phyloP scores from a whole-genome alignment of 495 filamentous ascomycete species.

The Lineolata rhizophorae region DNA sequence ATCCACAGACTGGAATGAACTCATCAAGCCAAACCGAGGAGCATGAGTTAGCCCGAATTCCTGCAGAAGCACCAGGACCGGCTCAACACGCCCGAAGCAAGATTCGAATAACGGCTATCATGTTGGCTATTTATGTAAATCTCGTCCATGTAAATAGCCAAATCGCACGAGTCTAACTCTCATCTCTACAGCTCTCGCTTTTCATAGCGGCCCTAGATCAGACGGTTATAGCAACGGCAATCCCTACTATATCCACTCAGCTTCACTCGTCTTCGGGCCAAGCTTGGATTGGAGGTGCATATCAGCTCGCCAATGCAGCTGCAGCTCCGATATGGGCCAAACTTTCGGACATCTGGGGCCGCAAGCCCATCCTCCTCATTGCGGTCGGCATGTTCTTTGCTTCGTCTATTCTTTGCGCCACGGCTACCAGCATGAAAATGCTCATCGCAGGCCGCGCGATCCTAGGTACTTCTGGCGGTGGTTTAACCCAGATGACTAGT shows the following conservation, averaged over 20 bases:
- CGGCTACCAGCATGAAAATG: conserved; percentile 26
- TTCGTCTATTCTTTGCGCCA: conserved; percentile 26
- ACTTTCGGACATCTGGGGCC: conserved; percentile 37
- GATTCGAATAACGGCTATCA: too few relatives aligned
- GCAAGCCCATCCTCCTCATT: conserved; percentile 28
- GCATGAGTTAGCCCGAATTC: too few relatives aligned
- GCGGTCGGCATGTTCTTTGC: conserved; percentile 21
- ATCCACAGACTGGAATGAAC: too few relatives aligned
- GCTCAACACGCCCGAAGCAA: too few relatives aligned
- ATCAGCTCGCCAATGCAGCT: conserved; percentile 32
- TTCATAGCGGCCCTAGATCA: conserved; percentile 44
- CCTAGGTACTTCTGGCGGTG: conserved; percentile 33
- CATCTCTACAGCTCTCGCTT: conserved; percentile 12
- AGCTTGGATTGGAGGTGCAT: conserved; percentile 46
- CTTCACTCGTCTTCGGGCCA: conserved; percentile 38
- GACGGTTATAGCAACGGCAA: conserved; percentile 38
- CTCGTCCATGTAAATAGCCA: too few relatives aligned
- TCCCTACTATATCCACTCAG: conserved; percentile 30
- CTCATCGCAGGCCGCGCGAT: conserved; percentile 32
- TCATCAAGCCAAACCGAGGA: too few relatives aligned
- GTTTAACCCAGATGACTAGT: conserved; percentile 27
- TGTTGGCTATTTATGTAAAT: too few relatives aligned
- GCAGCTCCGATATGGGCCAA: conserved; percentile 33
- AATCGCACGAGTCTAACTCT: too few relatives aligned
- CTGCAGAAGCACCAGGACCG: too few relatives aligned